Base-by-base conservation (phyloP, 2,329 filamentous ascomycete genomes). In the Venturia carpophila region DNA sequence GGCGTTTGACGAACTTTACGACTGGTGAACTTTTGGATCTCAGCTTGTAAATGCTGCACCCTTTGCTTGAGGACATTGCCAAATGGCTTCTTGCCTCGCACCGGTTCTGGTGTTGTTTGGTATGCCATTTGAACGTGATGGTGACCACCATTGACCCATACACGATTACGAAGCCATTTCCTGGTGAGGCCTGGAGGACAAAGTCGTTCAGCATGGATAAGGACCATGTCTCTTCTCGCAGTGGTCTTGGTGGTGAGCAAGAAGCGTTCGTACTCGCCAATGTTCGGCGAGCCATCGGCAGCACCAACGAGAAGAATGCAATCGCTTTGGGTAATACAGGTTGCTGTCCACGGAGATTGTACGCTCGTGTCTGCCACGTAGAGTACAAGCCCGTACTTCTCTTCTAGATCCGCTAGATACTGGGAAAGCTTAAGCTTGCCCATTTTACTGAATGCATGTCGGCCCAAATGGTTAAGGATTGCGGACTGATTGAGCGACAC, bases 71-170 rank as follows among this genome's bases (percentile, higher is more conserved):
- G 79, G 0, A 88, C 91, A 5, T 89, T 89, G 0, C 93, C 92
- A 19, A 96, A 88, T 63, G 89, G 88, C 70, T 91, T 91, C 1
- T 85, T 83, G 45, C 39, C 45, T 71, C 92, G 88, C 0, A 89
- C 85, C 2, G 92, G 90, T 68, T 96, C 87, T 1, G 87, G 79
- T 58, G 89, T 88, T 3, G 87, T 83, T 47, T 88, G 85, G 74
- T 94, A 93, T 0, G 89, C 83, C 94, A 99, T 97, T 71, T 99
- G 94, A 15, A 99, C 90, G 70, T 99, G 94, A 72, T 96, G 94
- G 74, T 99, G 95, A 5, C 93, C 93, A 19, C 94, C 94, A 69
- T 97, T 99, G 75, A 99, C 94, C 94, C 94, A 99, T 67, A 96
- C 87, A 1, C 94, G 88, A 71, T 96, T 97, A 67, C 76, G 73